A percentile compares a stretch with the other conserved stretches of the same genome.
These are phyloP conservation scores for Hericium erinaceus DNA, from an alignment of 768 basidiomycete species.

Conservation along the genomic window DNA sequence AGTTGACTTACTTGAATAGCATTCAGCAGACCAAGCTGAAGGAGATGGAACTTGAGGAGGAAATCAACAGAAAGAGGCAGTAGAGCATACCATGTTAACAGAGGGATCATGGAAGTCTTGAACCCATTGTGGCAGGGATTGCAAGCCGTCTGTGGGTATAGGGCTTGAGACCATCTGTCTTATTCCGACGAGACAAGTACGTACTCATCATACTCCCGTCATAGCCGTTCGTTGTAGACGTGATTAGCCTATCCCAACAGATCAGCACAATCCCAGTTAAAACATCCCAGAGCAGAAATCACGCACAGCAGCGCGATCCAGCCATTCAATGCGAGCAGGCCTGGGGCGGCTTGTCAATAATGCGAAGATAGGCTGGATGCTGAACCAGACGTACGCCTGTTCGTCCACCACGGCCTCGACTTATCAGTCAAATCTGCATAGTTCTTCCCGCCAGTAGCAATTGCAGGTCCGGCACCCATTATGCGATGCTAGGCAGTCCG, in stretches of 20 bases:
- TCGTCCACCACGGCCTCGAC: not conserved
- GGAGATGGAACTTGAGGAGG: not conserved
- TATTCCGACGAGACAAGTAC: slow-evolving; percentile 11
- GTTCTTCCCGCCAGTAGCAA: not conserved
- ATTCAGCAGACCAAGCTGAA: slow-evolving; percentile 26
- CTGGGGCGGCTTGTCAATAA: not conserved
- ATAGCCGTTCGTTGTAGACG: slow-evolving; percentile 29
- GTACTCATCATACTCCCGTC: slow-evolving; percentile 31
- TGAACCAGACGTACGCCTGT: not conserved
- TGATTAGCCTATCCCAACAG: slow-evolving; percentile 21
- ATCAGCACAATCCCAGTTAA: not conserved
- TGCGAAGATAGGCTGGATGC: not conserved
- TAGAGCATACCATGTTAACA: not conserved
- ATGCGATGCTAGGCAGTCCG: not conserved
- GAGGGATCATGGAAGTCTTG: not conserved
- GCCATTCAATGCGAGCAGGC: slow-evolving; percentile 19
- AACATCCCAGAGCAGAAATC: not conserved
- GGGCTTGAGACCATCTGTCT: not conserved
- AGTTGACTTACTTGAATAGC: slow-evolving; percentile 28
- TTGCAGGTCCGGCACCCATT: not conserved
- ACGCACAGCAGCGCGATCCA: slow-evolving; percentile 23
- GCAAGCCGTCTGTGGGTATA: not conserved
- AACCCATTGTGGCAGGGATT: not conserved
- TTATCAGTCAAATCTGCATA: not conserved
- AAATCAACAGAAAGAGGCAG: not conserved